These are phyloP conservation scores for Drechmeria coniospora DNA, from an alignment of 2,329 filamentous ascomycete species.

Conservation along the genomic window DNA sequence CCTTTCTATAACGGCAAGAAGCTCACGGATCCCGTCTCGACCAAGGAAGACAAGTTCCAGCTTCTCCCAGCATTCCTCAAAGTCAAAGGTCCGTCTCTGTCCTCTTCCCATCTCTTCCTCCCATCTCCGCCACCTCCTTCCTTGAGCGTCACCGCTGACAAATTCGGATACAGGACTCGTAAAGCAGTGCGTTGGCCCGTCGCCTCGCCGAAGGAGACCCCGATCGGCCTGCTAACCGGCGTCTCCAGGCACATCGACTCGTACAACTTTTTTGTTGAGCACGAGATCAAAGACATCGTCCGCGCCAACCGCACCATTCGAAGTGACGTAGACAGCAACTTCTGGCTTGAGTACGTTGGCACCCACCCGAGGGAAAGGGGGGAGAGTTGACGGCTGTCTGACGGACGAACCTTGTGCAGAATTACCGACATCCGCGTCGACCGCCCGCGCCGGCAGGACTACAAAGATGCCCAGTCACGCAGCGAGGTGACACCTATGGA, in stretches of 20 bases:
- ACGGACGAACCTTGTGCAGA: constrained; percentile 20
- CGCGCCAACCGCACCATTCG: constrained; percentile 76
- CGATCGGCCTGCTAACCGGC: constrained; percentile 3
- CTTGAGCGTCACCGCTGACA: too few relatives aligned
- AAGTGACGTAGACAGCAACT: constrained; percentile 84
- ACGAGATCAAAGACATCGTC: constrained; percentile 93
- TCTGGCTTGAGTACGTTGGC: constrained; percentile 67
- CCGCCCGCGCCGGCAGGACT: constrained; percentile 63
- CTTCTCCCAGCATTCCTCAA: constrained; percentile 93
- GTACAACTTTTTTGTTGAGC: constrained; percentile 95
- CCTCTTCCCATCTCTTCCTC: too few relatives aligned
- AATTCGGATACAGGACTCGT: constrained; percentile 47
- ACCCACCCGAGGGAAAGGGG: too few relatives aligned
- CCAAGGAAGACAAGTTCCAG: constrained; percentile 83
- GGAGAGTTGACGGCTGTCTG: too few relatives aligned
- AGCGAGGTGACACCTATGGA: constrained; percentile 84
- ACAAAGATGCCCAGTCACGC: constrained; percentile 53
- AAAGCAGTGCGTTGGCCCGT: constrained; percentile 50
- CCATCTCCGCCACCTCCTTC: too few relatives aligned
- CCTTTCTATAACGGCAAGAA: constrained; percentile 55
- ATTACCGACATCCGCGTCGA: constrained; percentile 85
- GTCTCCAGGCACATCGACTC: constrained; percentile 67
- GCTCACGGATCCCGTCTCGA: constrained; percentile 48
- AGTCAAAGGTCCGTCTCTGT: constrained; percentile 53
- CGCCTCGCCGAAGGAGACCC: not conserved